phyloP scores from a whole-genome alignment of 2,329 filamentous ascomycete species.

The Pezicula rhizophila region DNA sequence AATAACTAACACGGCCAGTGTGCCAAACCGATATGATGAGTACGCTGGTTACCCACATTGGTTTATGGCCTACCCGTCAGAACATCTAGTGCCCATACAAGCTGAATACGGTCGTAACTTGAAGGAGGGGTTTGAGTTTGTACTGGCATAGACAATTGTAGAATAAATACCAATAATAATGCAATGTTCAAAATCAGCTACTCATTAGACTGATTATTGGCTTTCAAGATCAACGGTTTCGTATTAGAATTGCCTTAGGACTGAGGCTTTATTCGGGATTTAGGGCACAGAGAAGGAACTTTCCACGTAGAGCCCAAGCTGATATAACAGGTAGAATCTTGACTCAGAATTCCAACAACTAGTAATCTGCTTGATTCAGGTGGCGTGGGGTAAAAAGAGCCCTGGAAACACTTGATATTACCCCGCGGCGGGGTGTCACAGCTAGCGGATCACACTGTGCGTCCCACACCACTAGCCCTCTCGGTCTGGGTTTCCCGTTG shows the following conservation, averaged over 20 bases:
- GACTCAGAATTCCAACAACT: not conserved
- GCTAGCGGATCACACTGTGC: not conserved
- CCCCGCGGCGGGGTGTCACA: not conserved
- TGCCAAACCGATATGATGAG: slow-evolving; percentile 25
- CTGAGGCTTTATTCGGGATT: too few species aligned
- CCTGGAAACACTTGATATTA: not conserved
- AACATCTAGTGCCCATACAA: slow-evolving; percentile 5
- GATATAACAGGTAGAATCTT: not conserved
- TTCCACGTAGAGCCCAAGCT: too few species aligned
- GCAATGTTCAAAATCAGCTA: too few species aligned
- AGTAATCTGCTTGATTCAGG: not conserved
- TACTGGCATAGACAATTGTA: slow-evolving; percentile 1
- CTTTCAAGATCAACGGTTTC: too few species aligned
- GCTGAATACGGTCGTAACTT: slow-evolving; percentile 7
- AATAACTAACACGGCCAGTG: slow-evolving; percentile 13
- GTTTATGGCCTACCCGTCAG: slow-evolving; percentile 30
- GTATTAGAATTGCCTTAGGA: too few species aligned
- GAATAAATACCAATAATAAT: too few species aligned
- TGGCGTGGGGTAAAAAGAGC: too few species aligned
- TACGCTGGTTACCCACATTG: slow-evolving; percentile 31
- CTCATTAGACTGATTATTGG: too few species aligned
- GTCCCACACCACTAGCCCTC: not conserved
- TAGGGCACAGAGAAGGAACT: too few species aligned
- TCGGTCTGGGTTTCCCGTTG: slow-evolving; percentile 1
- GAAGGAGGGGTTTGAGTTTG: slow-evolving; percentile 10